These are phyloP conservation scores for Tetrahymena elliotti DNA, from an alignment of 73 alveolate genomes.

Conservation along the genomic window DNA sequence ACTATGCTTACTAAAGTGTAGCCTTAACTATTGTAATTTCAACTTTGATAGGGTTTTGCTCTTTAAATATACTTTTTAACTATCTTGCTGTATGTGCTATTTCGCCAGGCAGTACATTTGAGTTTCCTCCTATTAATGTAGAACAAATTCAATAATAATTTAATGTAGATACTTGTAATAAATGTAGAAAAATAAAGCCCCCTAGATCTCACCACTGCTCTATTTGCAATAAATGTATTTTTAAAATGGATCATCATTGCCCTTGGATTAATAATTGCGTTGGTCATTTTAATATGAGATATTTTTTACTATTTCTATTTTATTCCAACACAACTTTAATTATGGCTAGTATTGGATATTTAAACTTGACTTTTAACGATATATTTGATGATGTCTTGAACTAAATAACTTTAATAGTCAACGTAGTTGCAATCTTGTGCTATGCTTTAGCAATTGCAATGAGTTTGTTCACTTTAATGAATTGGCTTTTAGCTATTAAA, in stretches of 20 bases:
- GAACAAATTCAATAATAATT: background rate
- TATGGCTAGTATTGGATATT: background rate
- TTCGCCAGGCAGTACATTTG: background rate
- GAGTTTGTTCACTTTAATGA: background rate
- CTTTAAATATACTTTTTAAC: background rate
- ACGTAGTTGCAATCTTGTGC: background rate
- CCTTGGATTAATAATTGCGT: constrained; percentile 84
- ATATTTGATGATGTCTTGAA: background rate
- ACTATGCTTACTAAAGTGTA: background rate
- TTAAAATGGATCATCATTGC: constrained; percentile 88
- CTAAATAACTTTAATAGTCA: background rate
- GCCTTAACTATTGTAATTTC: background rate
- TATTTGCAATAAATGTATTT: constrained; percentile 59
- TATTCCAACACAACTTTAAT: constrained; percentile 9
- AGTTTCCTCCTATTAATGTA: background rate
- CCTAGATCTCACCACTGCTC: constrained; percentile 82
- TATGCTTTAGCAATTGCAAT: background rate
- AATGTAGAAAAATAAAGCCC: constrained; percentile 65
- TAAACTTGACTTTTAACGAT: background rate
- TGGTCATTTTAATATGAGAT: constrained; percentile 74
- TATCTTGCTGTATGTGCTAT: background rate
- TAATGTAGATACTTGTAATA: constrained; percentile 31
- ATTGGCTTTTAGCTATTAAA: background rate
- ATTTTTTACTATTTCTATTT: constrained; percentile 59
- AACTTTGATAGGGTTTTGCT: background rate